Conservation (phyloP, 495 filamentous ascomycete genomes). For the Alectoria sarmentosa region DNA sequence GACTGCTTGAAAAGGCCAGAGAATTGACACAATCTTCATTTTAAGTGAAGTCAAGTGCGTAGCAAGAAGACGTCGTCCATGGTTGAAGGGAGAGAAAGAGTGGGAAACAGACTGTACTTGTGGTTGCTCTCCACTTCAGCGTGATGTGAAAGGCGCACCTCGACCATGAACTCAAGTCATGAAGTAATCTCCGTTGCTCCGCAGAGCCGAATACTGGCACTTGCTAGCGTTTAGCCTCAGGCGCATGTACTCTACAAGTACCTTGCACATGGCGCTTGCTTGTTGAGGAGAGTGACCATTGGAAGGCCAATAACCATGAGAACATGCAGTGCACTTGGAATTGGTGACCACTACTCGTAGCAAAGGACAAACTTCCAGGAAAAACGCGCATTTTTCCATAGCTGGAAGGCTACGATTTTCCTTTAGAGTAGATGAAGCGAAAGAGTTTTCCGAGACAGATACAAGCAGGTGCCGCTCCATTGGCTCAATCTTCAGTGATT, state of each 20-base stretch:
- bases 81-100: neutral
- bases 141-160: neutral
- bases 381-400: conserved; percentile 9
- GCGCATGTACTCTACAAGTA: neutral
- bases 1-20: neutral
- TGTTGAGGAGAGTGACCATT: neutral
- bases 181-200: neutral
- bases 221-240: neutral
- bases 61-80: neutral
- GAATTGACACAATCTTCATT: conserved; percentile 1
- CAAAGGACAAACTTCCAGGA: neutral
- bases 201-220: neutral
- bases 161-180: neutral
- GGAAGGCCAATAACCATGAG: neutral
- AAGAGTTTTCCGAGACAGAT: too few species aligned
- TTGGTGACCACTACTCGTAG: neutral
- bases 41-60: neutral
- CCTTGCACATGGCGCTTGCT: neutral
- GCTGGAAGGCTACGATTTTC: too few species aligned
- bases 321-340: conserved; percentile 1
- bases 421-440: too few species aligned
- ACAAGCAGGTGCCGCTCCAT: too few species aligned
- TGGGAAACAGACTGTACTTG: neutral
- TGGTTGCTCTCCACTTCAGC: neutral
- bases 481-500: too few species aligned